Evolutionary conservation across 140 eudicot genomes (phyloP), one percentile per base, ranked within the genome.

Genomic region (Artemisia princeps): DNA sequence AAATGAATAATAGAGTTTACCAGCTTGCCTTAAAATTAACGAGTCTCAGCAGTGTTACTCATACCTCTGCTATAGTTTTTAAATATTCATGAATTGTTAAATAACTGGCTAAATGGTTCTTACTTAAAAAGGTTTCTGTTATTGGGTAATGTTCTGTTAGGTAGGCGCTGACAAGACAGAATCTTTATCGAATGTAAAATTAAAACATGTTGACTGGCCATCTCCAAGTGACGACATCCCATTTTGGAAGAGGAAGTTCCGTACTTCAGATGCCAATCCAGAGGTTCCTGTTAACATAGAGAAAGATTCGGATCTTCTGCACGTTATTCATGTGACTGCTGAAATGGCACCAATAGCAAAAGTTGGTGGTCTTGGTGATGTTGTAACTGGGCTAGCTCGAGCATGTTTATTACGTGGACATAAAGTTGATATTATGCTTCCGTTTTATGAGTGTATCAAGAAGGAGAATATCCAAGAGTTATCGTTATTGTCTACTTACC

Each of bases 301-400:
- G 65, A 82, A 78, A 78, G 95, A 89, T 74, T 68, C 86, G 9
- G 87, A 83, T 73, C 78, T 63, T 72, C 67, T 84, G 76, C 92
- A 89, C 74, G 76, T 86, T 70, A 77, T 84, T 72, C 96, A 89
- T 30, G 82, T 84, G 56, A 86, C 95, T 16, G 95, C 96, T 66
- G 96, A 89, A 70, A 87, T 89, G 88, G 96, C 95, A 61, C 95
- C 96, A 23, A 77, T 86, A 60, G 96, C 95, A 19, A 89, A 89
- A 72, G 96, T 89, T 37, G 96, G 95, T 33, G 96, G 96, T 55
- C 92, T 89, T 67, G 96, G 95, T 60, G 96, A 89, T 72, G 96
- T 89, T 20, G 94, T 89, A 55, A 86, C 95, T 22, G 96, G 96
- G 16, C 78, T 89, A 50, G 92, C 89, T 56, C 88, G 95, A 28